These are phyloP conservation scores for Casuarina cunninghamiana DNA, from an alignment of 306 rosid genomes.

Conservation along the genomic window DNA sequence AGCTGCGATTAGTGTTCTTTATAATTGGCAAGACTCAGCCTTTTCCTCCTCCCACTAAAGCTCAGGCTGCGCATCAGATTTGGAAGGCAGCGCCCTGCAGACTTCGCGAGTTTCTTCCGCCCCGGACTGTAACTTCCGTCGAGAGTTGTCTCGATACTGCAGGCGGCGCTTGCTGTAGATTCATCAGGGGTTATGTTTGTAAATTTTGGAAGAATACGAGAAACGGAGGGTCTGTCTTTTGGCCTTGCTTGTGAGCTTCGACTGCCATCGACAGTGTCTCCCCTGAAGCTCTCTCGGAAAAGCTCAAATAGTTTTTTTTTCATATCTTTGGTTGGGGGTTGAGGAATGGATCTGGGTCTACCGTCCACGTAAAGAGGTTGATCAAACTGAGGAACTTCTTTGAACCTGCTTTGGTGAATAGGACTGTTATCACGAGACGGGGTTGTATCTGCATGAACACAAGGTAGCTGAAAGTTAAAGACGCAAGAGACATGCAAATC, in stretches of 20 bases:
- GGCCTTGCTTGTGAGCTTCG: slow-evolving; percentile 3
- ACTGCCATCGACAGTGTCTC: slow-evolving; percentile 8
- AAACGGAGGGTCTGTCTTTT: slow-evolving; percentile 12
- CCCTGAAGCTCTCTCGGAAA: slow-evolving; percentile 38
- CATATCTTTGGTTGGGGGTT: slow-evolving; percentile 17
- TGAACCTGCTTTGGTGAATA: slow-evolving; percentile 2
- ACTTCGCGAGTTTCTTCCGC: slow-evolving; percentile 31
- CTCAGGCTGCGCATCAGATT: slow-evolving; percentile 38
- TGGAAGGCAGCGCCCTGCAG: slow-evolving; percentile 36
- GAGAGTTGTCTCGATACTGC: not conserved
- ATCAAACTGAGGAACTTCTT: slow-evolving; percentile 1
- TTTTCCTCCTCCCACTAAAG: slow-evolving; percentile 35
- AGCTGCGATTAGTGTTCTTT: not conserved
- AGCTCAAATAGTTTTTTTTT: slow-evolving; percentile 48
- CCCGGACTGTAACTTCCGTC: slow-evolving; percentile 1
- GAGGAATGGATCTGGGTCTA: not conserved
- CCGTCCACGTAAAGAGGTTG: not conserved
- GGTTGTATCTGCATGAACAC: slow-evolving; percentile 35
- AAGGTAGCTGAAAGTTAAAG: not conserved
- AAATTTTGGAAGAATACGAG: slow-evolving; percentile 7
- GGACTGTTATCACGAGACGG: slow-evolving; percentile 34
- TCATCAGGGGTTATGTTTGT: not conserved
- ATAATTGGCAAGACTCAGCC: slow-evolving; percentile 16
- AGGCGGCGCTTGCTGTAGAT: slow-evolving; percentile 5
- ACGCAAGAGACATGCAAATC: not conserved